Base-by-base conservation (phyloP, 1,284 basidiomycete genomes). In the Meripilus lineatus region DNA sequence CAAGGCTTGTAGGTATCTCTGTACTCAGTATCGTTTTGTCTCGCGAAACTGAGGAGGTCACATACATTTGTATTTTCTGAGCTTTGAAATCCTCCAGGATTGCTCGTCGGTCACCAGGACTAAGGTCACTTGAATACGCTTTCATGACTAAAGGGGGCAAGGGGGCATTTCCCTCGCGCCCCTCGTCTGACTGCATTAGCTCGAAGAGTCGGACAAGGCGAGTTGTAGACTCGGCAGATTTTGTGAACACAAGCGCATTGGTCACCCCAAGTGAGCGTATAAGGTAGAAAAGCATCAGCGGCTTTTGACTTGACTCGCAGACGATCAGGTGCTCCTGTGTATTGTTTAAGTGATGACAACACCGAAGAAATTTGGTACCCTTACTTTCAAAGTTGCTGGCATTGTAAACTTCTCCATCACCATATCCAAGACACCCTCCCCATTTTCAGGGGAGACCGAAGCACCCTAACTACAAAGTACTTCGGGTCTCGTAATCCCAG, bases 301-400 rank as follows among this genome's bases (percentile, higher is more conserved):
- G 94, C 64, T 99, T 99, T 51, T 86, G 72, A 0, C 81, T 72
- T 0, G 92, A 70, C 35, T 86, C 78, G 47, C 85, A 86, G 38
- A 96, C 77, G 40, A 94, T 62, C 82, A 95, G 91, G 53, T 88
- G 82, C 69, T 97, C 93, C 89, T 93, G 49, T n/a, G n/a, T n/a
- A n/a, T n/a, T n/a, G 15, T 40, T 13, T n/a, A 25, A 38, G n/a
- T 15, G 34, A 36, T 14, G 42, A 23, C 26, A 13, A 17, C 6
- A 35, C 13, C 14, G 5, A 28, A 20, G 26, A n/a, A 28, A 38
- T 18, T 42, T 25, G 34, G 23, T 34, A 40, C 20, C 38, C 76
- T 48, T 50, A 91, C 90, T 38, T 68, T 77, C 28, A 97, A 67
- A 1, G 81, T 83, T 1, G 75, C 67, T 1, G 93, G 93, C 69